Conservation (phyloP, 1,284 basidiomycete species). For the Ustilago crameri region DNA sequence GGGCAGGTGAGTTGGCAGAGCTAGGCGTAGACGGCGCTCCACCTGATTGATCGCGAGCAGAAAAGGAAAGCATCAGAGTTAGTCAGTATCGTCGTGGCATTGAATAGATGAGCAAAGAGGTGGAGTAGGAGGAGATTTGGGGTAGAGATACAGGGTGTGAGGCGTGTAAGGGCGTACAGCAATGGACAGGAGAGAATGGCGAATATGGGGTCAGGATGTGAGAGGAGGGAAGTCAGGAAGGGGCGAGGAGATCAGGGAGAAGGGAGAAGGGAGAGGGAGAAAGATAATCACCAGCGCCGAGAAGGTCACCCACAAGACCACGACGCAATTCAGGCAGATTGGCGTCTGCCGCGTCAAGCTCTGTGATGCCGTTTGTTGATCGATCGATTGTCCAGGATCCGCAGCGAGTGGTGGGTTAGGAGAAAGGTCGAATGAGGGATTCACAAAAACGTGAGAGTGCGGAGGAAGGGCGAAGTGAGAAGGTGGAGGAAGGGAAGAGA, state of each 20-base stretch:
- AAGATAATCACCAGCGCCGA: conserved; percentile 51
- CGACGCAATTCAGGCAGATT: conserved; percentile 31
- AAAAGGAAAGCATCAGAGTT: too few species aligned
- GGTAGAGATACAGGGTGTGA: too few species aligned
- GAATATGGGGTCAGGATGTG: too few species aligned
- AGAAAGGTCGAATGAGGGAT: conserved; percentile 8
- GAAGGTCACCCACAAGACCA: conserved; percentile 40
- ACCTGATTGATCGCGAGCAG: conserved; percentile 1
- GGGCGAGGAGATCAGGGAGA: too few species aligned
- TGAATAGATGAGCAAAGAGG: too few species aligned
- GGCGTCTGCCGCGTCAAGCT: conserved; percentile 12
- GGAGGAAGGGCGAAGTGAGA: neutral
- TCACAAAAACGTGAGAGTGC: neutral
- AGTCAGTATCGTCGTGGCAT: too few species aligned
- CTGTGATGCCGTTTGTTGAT: conserved; percentile 12
- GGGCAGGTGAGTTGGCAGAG: conserved; percentile 12
- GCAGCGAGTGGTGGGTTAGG: conserved; percentile 3
- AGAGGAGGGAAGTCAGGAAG: too few species aligned
- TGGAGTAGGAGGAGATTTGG: too few species aligned
- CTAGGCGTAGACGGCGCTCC: conserved; percentile 21
- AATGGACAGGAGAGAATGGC: too few species aligned
- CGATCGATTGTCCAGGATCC: neutral
- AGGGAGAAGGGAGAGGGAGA: conserved; percentile 1
- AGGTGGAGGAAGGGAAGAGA: neutral
- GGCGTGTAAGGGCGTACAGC: too few species aligned